These are phyloP conservation scores for Yarrowia bubula DNA, from an alignment of 805 yeast genomes.

Conservation along the genomic window DNA sequence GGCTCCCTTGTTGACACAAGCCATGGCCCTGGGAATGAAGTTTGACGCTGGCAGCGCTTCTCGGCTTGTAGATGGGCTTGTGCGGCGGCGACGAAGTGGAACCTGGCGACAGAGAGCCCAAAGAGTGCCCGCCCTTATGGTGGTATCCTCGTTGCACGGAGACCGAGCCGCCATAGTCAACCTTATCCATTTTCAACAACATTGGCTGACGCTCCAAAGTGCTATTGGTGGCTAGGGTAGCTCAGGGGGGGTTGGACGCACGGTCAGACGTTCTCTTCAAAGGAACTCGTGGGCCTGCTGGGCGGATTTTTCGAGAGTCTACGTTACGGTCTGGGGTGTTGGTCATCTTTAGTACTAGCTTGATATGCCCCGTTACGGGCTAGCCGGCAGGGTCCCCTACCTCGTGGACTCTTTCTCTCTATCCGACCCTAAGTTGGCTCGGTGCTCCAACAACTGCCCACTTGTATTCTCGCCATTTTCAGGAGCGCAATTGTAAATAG, in stretches of 20 bases:
- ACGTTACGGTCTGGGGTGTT: background rate
- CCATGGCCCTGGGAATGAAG: slow-evolving; percentile 3
- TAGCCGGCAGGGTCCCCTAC: slow-evolving; percentile 10
- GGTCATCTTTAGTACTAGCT: slow-evolving; percentile 16
- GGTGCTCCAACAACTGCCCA: slow-evolving; percentile 1
- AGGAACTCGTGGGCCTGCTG: background rate
- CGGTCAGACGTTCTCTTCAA: background rate
- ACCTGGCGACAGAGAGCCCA: background rate
- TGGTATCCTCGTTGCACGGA: slow-evolving; percentile 19
- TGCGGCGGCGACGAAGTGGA: background rate
- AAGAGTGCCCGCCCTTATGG: background rate
- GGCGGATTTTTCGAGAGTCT: background rate
- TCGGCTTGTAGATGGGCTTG: background rate
- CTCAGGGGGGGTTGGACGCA: background rate
- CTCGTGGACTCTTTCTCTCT: background rate
- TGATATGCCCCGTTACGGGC: background rate
- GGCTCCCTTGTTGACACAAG: slow-evolving; percentile 3
- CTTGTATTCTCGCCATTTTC: slow-evolving; percentile 18
- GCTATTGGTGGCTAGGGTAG: slow-evolving; percentile 17
- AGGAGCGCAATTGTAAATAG: background rate
- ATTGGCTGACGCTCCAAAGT: slow-evolving; percentile 7
- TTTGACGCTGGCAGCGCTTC: background rate
- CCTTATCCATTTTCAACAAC: slow-evolving; percentile 18
- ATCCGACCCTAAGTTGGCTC: slow-evolving; percentile 16
- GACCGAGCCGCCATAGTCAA: slow-evolving; percentile 7